Percentiles rank a stretch among this genome's conserved stretches.
Conservation (phyloP, 371 early-diverging fungal genomes). For the Phascolomyces articulosus region DNA sequence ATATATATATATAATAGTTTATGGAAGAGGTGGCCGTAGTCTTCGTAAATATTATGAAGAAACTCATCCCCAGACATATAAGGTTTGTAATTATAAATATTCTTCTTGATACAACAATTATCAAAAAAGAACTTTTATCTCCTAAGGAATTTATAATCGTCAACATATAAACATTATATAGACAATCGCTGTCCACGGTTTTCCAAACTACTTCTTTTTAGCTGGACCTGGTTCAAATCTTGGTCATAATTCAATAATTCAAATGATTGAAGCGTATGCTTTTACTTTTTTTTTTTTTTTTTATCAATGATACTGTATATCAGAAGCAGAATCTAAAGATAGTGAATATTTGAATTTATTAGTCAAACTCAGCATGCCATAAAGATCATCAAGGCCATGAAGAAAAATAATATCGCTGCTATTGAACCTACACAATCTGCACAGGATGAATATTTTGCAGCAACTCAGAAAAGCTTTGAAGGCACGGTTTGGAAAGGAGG, state of each 20-base stretch:
- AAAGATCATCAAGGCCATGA: slow-evolving; percentile 17
- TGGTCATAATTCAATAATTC: slow-evolving; percentile 30
- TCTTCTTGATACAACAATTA: too few relatives aligned
- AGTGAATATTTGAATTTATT: neutral
- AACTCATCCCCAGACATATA: too few relatives aligned
- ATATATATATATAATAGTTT: too few relatives aligned
- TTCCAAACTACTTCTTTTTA: neutral
- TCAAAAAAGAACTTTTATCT: too few relatives aligned
- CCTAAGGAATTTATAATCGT: too few relatives aligned
- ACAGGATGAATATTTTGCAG: slow-evolving; percentile 17
- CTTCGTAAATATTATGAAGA: too few relatives aligned
- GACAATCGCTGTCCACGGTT: neutral
- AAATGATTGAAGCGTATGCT: too few relatives aligned
- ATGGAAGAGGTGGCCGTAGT: too few relatives aligned
- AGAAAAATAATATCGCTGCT: slow-evolving; percentile 16
- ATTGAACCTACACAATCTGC: slow-evolving; percentile 21
- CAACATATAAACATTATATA: too few relatives aligned
- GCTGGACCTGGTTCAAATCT: slow-evolving; percentile 11
- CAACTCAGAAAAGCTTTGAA: slow-evolving; percentile 15
- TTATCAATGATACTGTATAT: neutral
- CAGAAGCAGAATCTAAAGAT: too few relatives aligned
- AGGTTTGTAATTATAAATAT: too few relatives aligned
- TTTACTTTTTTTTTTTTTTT: neutral
- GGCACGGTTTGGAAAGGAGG: slow-evolving; percentile 16
- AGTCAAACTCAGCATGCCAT: slow-evolving; percentile 26